Evolutionary conservation across 2,329 filamentous ascomycete species (phyloP).

Genomic region (Coniochaeta ligniaria): DNA sequence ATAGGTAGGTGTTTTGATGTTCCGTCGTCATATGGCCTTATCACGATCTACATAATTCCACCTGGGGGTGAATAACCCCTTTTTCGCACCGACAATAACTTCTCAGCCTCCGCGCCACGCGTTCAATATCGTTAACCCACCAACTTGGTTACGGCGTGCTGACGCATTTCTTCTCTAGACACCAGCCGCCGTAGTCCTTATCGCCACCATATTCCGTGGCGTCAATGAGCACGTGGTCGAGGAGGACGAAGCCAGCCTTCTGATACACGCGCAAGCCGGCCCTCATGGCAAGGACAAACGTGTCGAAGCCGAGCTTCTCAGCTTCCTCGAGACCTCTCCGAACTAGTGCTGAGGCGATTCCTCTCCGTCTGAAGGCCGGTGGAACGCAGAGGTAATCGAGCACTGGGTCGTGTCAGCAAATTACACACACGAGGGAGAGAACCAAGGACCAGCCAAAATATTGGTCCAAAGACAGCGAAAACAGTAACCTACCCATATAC

Average conservation of each 20-base stretch:
- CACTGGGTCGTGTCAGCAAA: constrained; percentile 3
- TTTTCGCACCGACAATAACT: too few relatives aligned
- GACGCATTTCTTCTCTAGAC: constrained; percentile 12
- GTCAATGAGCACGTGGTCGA: constrained; percentile 14
- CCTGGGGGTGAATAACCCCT: too few relatives aligned
- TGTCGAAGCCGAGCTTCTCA: constrained; percentile 13
- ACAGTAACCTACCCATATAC: not conserved
- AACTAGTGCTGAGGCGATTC: constrained; percentile 15
- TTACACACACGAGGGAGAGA: not conserved
- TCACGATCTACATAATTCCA: too few relatives aligned
- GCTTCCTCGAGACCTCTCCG: constrained; percentile 12
- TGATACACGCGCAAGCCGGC: constrained; percentile 12
- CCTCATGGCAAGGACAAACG: constrained; percentile 14
- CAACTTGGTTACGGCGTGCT: not conserved
- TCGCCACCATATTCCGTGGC: constrained; percentile 13
- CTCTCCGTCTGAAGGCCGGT: constrained; percentile 12
- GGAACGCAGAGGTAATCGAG: constrained; percentile 19
- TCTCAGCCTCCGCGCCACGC: too few relatives aligned
- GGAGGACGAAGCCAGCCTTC: constrained; percentile 13
- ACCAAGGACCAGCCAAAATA: not conserved
- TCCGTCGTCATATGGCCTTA: too few relatives aligned
- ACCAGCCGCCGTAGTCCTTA: constrained; percentile 12
- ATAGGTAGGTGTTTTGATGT: too few relatives aligned
- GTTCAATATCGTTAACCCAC: not conserved
- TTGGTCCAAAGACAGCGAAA: too few relatives aligned